These are phyloP conservation scores for Epichloe coenophiala DNA, from an alignment of 2,329 filamentous ascomycete species.

Conservation along the genomic window DNA sequence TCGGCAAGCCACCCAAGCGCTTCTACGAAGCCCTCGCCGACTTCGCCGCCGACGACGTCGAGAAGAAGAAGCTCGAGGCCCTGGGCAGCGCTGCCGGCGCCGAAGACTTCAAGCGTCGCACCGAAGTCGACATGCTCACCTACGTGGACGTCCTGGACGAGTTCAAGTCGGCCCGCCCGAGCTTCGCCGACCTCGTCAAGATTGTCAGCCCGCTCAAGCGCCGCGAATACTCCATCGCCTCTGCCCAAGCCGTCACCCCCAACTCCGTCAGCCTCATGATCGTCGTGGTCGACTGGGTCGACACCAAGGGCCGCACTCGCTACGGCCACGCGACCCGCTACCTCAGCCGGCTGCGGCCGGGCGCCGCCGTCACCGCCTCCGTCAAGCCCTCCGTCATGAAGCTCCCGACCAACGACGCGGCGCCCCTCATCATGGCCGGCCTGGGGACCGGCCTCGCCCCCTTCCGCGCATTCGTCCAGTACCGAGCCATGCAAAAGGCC, in stretches of 20 bases:
- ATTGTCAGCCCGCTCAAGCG: conserved; percentile 90
- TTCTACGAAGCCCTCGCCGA: conserved; percentile 91
- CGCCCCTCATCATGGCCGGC: conserved; percentile 96
- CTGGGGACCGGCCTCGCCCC: conserved; percentile 95
- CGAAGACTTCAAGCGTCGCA: conserved; percentile 80
- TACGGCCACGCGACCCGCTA: conserved; percentile 90
- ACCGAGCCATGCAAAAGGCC: conserved; percentile 91
- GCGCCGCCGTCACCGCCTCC: conserved; percentile 72
- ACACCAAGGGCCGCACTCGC: conserved; percentile 73
- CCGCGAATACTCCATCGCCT: conserved; percentile 97
- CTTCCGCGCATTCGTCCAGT: conserved; percentile 98
- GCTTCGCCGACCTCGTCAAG: conserved; percentile 75
- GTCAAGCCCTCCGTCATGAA: conserved; percentile 99
- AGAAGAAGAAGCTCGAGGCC: conserved; percentile 66
- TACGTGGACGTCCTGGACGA: conserved; percentile 84
- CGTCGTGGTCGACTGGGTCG: conserved; percentile 92
- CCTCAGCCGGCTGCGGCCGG: conserved; percentile 62
- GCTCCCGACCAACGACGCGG: conserved; percentile 73
- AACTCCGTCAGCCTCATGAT: conserved; percentile 89
- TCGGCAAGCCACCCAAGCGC: conserved; percentile 89
- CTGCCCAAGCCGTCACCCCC: conserved; percentile 86
- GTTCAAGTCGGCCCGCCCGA: conserved; percentile 77
- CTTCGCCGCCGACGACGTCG: conserved; percentile 68
- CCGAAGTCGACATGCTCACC: conserved; percentile 82
- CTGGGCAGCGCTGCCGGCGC: conserved; percentile 69